These are phyloP conservation scores for Capsicum rhomboideum DNA, from an alignment of 257 asterid species.

Conservation along the genomic window DNA sequence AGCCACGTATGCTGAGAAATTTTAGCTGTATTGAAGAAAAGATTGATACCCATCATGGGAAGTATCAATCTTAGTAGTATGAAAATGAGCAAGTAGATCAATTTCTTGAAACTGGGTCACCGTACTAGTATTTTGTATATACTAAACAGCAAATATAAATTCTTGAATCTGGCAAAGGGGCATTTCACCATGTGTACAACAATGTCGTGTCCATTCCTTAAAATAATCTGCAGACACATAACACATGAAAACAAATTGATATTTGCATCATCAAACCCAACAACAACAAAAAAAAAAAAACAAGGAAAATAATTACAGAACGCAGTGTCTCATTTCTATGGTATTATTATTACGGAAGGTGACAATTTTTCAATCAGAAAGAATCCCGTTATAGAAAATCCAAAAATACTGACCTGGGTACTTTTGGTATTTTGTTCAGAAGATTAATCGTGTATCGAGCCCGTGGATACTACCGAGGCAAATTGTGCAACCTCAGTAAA, in stretches of 20 bases:
- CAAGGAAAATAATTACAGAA: background rate
- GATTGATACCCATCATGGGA: constrained; percentile 72
- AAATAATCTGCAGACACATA: constrained; percentile 50
- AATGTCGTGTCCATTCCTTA: constrained; percentile 17
- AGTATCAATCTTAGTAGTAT: constrained; percentile 42
- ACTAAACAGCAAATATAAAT: constrained; percentile 20
- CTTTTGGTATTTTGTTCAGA: constrained; percentile 17
- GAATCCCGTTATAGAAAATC: constrained; percentile 27
- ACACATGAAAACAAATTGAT: constrained; percentile 42
- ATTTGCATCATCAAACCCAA: constrained; percentile 29
- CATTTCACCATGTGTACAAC: constrained; percentile 81
- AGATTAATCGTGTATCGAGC: constrained; percentile 23
- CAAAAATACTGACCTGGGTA: constrained; percentile 58
- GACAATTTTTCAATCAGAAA: constrained; percentile 29
- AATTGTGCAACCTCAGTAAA: constrained; percentile 9
- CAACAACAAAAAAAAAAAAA: constrained; percentile 9
- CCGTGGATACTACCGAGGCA: constrained; percentile 40
- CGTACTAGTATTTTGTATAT: background rate
- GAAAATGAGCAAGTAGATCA: constrained; percentile 24
- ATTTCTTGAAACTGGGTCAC: constrained; percentile 6
- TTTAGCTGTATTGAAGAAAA: constrained; percentile 17
- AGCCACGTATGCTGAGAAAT: constrained; percentile 8
- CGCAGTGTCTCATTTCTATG: background rate
- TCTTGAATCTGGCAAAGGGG: constrained; percentile 47
- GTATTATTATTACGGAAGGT: background rate